A percentile compares a stretch with the other conserved stretches of the same genome.
Conservation (phyloP, 164 flowering plant genomes). For the Vitis amurensis region DNA sequence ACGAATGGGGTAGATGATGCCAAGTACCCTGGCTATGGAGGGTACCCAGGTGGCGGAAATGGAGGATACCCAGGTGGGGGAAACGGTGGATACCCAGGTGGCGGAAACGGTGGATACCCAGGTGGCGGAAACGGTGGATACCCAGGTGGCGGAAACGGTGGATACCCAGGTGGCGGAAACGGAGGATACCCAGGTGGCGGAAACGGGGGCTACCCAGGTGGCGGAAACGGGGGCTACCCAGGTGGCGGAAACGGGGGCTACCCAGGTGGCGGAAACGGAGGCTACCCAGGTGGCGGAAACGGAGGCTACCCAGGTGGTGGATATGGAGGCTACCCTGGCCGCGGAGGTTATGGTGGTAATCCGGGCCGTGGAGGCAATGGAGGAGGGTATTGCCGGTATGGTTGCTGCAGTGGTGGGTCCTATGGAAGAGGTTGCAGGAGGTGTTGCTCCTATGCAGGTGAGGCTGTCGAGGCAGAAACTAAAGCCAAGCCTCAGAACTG, state of each 20-base stretch:
- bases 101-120: too few relatives aligned
- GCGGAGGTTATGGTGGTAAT: conserved; percentile 10
- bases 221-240: background rate
- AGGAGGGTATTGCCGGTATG: conserved; percentile 1
- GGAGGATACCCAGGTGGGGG: too few relatives aligned
- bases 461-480: conserved; percentile 7
- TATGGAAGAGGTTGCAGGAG: conserved; percentile 14
- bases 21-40: too few relatives aligned
- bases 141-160: conserved; percentile 3
- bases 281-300: too few relatives aligned
- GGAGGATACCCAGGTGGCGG: conserved; percentile 4
- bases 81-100: too few relatives aligned
- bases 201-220: conserved; percentile 8
- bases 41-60: too few relatives aligned
- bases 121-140: background rate
- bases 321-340: conserved; percentile 13
- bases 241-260: conserved; percentile 2
- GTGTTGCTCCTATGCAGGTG: conserved; percentile 23
- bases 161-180: conserved; percentile 1
- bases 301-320: conserved; percentile 5
- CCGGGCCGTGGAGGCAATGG: conserved; percentile 5
- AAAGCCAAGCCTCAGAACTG: conserved; percentile 12
- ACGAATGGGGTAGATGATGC: too few relatives aligned
- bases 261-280: conserved; percentile 2
- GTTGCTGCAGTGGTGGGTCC: conserved; percentile 8